Evolutionary conservation across 129 eudicot genomes (phyloP).

Genomic region (Saussurea involucrata): DNA sequence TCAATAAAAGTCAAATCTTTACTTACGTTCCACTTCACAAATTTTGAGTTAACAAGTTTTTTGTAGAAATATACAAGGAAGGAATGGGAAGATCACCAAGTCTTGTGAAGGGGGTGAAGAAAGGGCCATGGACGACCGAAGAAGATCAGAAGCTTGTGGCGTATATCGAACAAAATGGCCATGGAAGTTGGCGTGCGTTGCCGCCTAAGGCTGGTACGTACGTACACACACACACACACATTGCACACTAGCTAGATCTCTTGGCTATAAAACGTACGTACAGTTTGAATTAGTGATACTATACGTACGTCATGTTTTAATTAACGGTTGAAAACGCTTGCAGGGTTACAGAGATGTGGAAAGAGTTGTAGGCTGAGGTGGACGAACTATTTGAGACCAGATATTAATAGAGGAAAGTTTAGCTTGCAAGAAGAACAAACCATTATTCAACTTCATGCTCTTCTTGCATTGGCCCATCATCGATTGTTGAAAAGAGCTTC

Average conservation of each 20-base stretch:
- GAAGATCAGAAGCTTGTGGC: slow-evolving; percentile 62
- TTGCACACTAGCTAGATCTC: not conserved
- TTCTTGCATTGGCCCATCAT: slow-evolving; percentile 59
- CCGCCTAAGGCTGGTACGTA: slow-evolving; percentile 60
- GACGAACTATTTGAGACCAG: slow-evolving; percentile 67
- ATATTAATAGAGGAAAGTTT: slow-evolving; percentile 72
- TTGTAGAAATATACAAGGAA: slow-evolving; percentile 56
- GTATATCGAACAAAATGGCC: slow-evolving; percentile 58
- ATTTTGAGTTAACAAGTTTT: too few species aligned
- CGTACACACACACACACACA: slow-evolving; percentile 7
- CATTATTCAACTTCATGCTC: slow-evolving; percentile 78
- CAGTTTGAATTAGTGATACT: not conserved
- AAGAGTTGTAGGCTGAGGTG: slow-evolving; percentile 69
- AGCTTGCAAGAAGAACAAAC: slow-evolving; percentile 68
- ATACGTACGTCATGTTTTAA: not conserved
- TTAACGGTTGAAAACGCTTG: not conserved
- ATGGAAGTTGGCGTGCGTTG: slow-evolving; percentile 73
- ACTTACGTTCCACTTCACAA: too few species aligned
- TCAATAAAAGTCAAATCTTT: too few species aligned
- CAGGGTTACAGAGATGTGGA: slow-evolving; percentile 65
- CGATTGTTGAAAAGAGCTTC: slow-evolving; percentile 52
- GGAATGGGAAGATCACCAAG: slow-evolving; percentile 61
- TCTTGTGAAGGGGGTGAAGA: slow-evolving; percentile 53
- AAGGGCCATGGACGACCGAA: slow-evolving; percentile 70
- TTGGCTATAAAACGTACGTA: not conserved